These are phyloP conservation scores for Xerocomus amazonicus DNA, from an alignment of 1,284 basidiomycete species.

Conservation along the genomic window DNA sequence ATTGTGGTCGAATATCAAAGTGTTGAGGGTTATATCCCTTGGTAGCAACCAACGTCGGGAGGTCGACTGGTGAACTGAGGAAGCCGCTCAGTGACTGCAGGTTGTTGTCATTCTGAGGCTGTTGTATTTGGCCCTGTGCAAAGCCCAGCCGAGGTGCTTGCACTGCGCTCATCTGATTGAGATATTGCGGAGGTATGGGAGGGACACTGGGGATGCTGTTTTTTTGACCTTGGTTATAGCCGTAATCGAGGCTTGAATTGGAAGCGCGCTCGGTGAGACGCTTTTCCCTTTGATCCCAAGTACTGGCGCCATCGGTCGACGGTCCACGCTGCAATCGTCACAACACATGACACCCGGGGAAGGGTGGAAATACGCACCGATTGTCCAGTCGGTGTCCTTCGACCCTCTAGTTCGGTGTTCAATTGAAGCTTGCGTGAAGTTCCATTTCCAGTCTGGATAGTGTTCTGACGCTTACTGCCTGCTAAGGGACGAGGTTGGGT, in stretches of 20 bases:
- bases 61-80: slow-evolving; percentile 68
- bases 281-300: slow-evolving; percentile 64
- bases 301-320: slow-evolving; percentile 35
- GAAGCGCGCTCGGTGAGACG: slow-evolving; percentile 53
- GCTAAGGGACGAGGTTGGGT: slow-evolving; percentile 45
- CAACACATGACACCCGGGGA: slow-evolving; percentile 32
- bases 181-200: slow-evolving; percentile 65
- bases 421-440: slow-evolving; percentile 46
- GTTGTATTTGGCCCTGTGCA: slow-evolving; percentile 31
- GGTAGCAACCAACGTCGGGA: slow-evolving; percentile 78
- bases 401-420: slow-evolving; percentile 59
- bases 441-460: slow-evolving; percentile 33
- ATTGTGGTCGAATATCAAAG: slow-evolving; percentile 79
- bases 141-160: slow-evolving; percentile 46
- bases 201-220: slow-evolving; percentile 59
- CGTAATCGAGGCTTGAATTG: slow-evolving; percentile 65
- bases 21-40: slow-evolving; percentile 90
- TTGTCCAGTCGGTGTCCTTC: slow-evolving; percentile 50
- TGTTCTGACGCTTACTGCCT: slow-evolving; percentile 38
- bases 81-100: slow-evolving; percentile 42
- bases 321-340: slow-evolving; percentile 23
- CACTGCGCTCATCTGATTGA: slow-evolving; percentile 46
- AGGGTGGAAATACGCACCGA: slow-evolving; percentile 40
- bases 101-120: slow-evolving; percentile 29
- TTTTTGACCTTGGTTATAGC: slow-evolving; percentile 52